Base-by-base conservation (phyloP, 768 basidiomycete species). In the Leccinum disarticulatum region DNA sequence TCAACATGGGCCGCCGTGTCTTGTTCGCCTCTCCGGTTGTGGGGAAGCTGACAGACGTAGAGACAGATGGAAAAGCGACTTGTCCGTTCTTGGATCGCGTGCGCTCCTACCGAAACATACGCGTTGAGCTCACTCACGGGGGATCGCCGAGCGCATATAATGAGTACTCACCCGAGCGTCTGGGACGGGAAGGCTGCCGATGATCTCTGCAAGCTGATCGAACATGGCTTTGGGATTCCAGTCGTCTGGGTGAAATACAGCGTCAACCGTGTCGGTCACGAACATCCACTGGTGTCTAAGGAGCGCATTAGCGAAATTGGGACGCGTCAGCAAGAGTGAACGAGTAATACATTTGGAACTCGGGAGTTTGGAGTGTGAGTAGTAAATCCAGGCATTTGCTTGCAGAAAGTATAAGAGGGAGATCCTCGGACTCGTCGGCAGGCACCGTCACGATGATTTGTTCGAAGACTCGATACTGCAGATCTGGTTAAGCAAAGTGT, bases 271-370 rank as follows among this genome's bases (percentile, higher is more conserved):
- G 73, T 99, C 96, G 3, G 95, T 97, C 47, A 98, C 86, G 73
- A 98, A 99, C 68, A 97, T 91, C 96, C 97, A 99, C 78, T 99
- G 95, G 72, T 98, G 91, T 70, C 90, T 92, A 64, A 19, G 19
- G 19, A 47, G 41, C 5, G 22, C 14, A 52, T 68, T 10, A 71
- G 56, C 50, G 7, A 56, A 27, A 53, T 54, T 49, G 15, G 14
- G 15, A 2, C 11, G 19, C 5, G 38, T 11, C 60, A 13, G 13
- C n/a, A n/a, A 19, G n/a, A 10, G 9, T 10, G 31, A 33, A 46
- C 19, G 54, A 55, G 47, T 14, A 77, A 61, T 69, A 97, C 96
- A 98, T 91, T 75, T 98, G 97, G 74, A 98, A 99, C 72, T 98
- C 96, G 69, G 95, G 93, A 0, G 93, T 96, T 72, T 98, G 95